These are phyloP conservation scores for Xylaria telfairii DNA, from an alignment of 495 filamentous ascomycete genomes.

Conservation along the genomic window DNA sequence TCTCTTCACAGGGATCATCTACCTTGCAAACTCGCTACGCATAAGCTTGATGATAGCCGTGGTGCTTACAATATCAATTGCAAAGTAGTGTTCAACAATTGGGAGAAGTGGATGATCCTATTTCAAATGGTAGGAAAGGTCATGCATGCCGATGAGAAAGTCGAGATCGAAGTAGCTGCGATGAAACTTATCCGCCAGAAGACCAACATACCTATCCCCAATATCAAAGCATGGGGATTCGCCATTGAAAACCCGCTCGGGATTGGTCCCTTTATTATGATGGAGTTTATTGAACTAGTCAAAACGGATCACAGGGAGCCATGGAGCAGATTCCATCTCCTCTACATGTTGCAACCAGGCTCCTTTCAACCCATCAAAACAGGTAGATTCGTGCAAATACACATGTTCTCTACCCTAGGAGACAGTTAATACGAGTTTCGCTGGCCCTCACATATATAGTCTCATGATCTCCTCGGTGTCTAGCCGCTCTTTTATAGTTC, in stretches of 20 bases:
- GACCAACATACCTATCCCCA: slow-evolving; percentile 49
- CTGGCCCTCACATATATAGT: no score
- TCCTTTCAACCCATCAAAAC: no score
- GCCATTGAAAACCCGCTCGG: slow-evolving; percentile 33
- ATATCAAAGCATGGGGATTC: slow-evolving; percentile 42
- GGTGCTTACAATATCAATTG: slow-evolving; percentile 46
- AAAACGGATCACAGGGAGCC: no score
- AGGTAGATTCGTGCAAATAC: no score
- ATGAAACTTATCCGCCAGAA: slow-evolving; percentile 30
- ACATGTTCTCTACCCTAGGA: no score
- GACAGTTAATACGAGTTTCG: no score
- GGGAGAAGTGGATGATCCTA: slow-evolving; percentile 45
- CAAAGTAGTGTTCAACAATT: slow-evolving; percentile 45
- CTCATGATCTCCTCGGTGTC: no score
- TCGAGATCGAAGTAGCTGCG: slow-evolving; percentile 43
- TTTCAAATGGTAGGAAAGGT: slow-evolving; percentile 48
- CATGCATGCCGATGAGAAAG: slow-evolving; percentile 42
- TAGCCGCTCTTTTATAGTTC: no score
- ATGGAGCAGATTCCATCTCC: no score
- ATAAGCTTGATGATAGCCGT: slow-evolving; percentile 29
- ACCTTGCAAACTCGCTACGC: slow-evolving; percentile 39
- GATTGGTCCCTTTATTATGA: slow-evolving; percentile 52
- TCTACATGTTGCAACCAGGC: no score
- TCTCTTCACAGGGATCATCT: slow-evolving; percentile 46
- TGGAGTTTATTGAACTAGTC: slow-evolving; percentile 47